phyloP scores from a whole-genome alignment of 371 early-diverging fungal species.

The Mucor sp. region DNA sequence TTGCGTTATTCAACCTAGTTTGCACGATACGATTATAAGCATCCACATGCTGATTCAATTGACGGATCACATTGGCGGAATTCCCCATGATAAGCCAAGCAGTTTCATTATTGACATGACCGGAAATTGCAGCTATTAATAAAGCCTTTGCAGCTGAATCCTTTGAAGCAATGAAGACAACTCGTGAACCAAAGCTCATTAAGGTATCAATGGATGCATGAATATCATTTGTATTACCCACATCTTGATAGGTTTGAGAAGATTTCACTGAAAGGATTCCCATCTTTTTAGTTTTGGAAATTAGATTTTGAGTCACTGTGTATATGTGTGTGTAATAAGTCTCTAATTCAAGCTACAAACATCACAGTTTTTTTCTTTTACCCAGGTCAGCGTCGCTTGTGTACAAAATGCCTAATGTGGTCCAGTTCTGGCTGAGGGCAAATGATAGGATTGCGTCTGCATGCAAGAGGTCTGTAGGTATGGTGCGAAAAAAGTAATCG shows the following conservation, averaged over 20 bases:
- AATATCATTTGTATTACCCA: slow-evolving; percentile 9
- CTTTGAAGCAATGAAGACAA: background rate
- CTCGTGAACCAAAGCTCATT: slow-evolving; percentile 7
- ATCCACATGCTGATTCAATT: background rate
- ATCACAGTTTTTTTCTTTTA: slow-evolving; percentile 1
- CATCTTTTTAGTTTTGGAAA: slow-evolving; percentile 5
- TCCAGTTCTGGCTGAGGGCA: slow-evolving; percentile 55
- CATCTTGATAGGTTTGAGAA: background rate
- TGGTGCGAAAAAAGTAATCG: slow-evolving; percentile 56
- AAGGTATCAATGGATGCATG: slow-evolving; percentile 14
- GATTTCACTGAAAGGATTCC: background rate
- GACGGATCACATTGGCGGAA: background rate
- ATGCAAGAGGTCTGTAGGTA: slow-evolving; percentile 55
- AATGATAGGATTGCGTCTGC: slow-evolving; percentile 51
- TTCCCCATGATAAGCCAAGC: slow-evolving; percentile 41
- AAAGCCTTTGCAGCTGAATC: background rate
- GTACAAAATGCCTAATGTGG: slow-evolving; percentile 51
- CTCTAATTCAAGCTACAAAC: slow-evolving; percentile 26
- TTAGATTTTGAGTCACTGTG: background rate
- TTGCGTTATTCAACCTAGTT: background rate
- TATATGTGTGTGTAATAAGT: background rate
- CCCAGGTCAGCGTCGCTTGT: slow-evolving; percentile 49
- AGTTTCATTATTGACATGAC: slow-evolving; percentile 39
- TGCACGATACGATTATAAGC: background rate
- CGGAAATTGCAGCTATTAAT: slow-evolving; percentile 35